Base-by-base conservation (phyloP, 106 monocot species). In the Platanthera zijinensis region DNA sequence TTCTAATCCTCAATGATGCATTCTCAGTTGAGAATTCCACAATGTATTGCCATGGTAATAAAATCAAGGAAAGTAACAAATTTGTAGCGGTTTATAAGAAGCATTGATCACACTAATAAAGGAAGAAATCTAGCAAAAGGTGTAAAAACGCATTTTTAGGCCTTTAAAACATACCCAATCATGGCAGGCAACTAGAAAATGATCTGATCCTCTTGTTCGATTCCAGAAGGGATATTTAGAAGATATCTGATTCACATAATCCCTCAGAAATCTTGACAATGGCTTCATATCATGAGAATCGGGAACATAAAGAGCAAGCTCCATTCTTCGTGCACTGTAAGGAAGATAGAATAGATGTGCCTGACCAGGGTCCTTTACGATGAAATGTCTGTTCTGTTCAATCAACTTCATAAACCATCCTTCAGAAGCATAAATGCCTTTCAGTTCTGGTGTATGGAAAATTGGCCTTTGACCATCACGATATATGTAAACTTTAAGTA, bases 361-460 rank as follows among this genome's bases (percentile, higher is more conserved):
- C 57, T 73, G 84, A 30, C 21, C 76, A 77, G 96, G 86, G 47
- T 93, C 83, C 49, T 59, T 80, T 4, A 82, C 84, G 50, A 80
- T 81, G 80, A 86, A 93, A 28, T 79, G 67, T 39, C 48, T 87
- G 54, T 78, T 86, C 52, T 82, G 87, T 80, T 93, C 90, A 83
- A 96, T 83, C 53, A 92, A 57, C 80, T 92, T 96, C 92, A 96
- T 87, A 79, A 96, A 96, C 96, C 96, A 96, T 82, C 96, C 93
- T 82, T 96, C 96, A 21, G 96, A 93, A 6, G 96, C 96, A 78
- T 96, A 96, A 39, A 93, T 90, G 3, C 96, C 93, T 46, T 76
- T 48, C 48, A 93, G 86, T 9, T 79, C 80, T 7, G 96, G 93
- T 59, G 82, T 87, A 78, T 96, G 96, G 74, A 96, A 93, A 73